Evolutionary conservation across 805 yeast genomes (phyloP).

Genomic region (Zygosaccharomyces lentus): DNA sequence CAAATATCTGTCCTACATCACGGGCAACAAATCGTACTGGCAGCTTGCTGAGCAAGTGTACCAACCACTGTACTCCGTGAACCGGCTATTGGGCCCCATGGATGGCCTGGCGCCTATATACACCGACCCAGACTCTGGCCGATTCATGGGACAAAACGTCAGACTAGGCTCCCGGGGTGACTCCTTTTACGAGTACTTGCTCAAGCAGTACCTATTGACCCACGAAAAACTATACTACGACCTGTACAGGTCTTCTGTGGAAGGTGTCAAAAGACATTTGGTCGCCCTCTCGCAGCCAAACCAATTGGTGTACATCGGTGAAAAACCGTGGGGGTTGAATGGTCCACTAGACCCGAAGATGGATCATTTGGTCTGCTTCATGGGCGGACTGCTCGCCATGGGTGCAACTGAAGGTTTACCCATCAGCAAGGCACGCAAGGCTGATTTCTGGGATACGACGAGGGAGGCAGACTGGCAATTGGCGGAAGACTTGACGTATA

Average conservation of each 20-base stretch:
- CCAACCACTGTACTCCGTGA: conserved; percentile 59
- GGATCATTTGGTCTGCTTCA: conserved; percentile 91
- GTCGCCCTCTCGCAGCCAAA: conserved; percentile 57
- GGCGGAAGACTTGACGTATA: conserved; percentile 68
- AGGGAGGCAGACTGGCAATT: conserved; percentile 61
- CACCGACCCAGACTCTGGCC: conserved; percentile 70
- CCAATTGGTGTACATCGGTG: conserved; percentile 69
- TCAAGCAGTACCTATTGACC: conserved; percentile 83
- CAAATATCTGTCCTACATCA: conserved; percentile 71
- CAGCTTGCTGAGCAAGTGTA: conserved; percentile 69
- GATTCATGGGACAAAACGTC: conserved; percentile 58
- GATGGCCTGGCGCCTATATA: conserved; percentile 84
- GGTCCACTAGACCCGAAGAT: conserved; percentile 63
- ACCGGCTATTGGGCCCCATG: conserved; percentile 31
- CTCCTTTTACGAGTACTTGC: conserved; percentile 83
- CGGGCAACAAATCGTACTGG: conserved; percentile 81
- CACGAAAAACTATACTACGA: conserved; percentile 56
- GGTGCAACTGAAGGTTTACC: conserved; percentile 78
- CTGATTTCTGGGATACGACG: conserved; percentile 51
- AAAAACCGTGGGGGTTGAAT: conserved; percentile 62
- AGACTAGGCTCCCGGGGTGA: conserved; percentile 91
- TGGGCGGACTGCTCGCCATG: conserved; percentile 81
- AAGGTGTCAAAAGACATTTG: conserved; percentile 69
- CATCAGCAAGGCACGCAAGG: conserved; percentile 51
- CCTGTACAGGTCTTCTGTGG: conserved; percentile 73